Evolutionary conservation across 805 yeast genomes (phyloP), one percentile per base, ranked within the genome.

Genomic region (Pichia cephalocereana): DNA sequence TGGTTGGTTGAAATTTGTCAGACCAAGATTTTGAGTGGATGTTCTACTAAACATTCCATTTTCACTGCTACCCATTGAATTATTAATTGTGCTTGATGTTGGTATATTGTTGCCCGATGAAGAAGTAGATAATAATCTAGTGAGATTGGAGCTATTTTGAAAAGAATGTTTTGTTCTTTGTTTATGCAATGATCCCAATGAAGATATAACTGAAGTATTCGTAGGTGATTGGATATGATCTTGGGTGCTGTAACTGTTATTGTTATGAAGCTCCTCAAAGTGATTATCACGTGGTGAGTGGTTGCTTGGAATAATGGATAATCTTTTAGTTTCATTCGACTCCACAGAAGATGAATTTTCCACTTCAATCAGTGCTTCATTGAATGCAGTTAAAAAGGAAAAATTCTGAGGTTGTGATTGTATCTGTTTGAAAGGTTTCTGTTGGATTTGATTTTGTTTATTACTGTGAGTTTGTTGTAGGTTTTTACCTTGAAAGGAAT

Each of bases 311-410:
- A 32, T 39, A 26, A 14, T 27, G 6, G 41, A 23, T 14, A 32
- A 23, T 28, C 30, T 37, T 8, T 31, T 17, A 15, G 37, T 14
- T 17, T 46, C 49, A 18, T 46, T 43, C 14, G 46, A 43, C 18
- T 46, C 49, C 7, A 36, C 38, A 12, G 49, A 49, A 9, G 52
- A 40, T 11, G 47, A 37, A 27, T 40, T 40, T 11, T 63, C 55
- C 12, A 62, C 57, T 31, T 67, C 68, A 14, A 55, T 57, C 34
- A 66, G 52, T 4, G 62, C 68, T 39, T 67, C 70, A 48, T 66
- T 67, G 44, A 67, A 67, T 0, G 70, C 70, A 8, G 65, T 55
- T 27, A 67, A 51, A 18, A 67, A 54, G 8, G 68, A 58, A 6
- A 62, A 39, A 9, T 37, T 37, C 18, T 37, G 39, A 17, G 12